phyloP scores from a whole-genome alignment of 106 monocot genomes.

The Dendrobium chrysotoxum region DNA sequence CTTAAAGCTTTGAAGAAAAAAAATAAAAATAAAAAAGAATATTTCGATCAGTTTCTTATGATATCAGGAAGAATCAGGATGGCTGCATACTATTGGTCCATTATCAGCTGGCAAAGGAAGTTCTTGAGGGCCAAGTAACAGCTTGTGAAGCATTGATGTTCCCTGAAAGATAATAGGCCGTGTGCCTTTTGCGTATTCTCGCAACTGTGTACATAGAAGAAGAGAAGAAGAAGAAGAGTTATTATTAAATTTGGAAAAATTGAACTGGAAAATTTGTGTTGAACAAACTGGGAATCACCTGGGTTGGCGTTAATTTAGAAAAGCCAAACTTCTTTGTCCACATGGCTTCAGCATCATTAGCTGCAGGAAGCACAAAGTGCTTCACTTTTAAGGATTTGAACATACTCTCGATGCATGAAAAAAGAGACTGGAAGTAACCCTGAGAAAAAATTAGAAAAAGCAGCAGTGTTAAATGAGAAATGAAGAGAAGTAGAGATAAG shows the following conservation, averaged over 20 bases:
- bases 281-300: slow-evolving; percentile 28
- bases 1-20: neutral
- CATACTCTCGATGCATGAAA: slow-evolving; percentile 71
- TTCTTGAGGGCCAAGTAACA: slow-evolving; percentile 3
- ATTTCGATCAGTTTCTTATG: neutral
- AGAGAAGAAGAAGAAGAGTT: neutral
- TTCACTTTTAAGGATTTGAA: slow-evolving; percentile 62
- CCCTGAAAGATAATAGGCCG: slow-evolving; percentile 51
- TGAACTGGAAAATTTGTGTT: neutral
- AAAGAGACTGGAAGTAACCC: slow-evolving; percentile 90
- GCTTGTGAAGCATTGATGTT: slow-evolving; percentile 51
- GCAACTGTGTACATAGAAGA: slow-evolving; percentile 22
- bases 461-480: neutral
- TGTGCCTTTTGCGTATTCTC: slow-evolving; percentile 32
- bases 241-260: neutral
- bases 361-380: slow-evolving; percentile 86
- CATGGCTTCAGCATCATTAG: slow-evolving; percentile 81
- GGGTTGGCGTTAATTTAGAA: slow-evolving; percentile 38
- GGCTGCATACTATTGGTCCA: neutral
- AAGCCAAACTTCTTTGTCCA: slow-evolving; percentile 94
- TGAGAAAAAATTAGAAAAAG: slow-evolving; percentile 8
- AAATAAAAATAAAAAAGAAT: neutral
- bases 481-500: neutral
- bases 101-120: neutral
- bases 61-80: neutral